phyloP scores from a whole-genome alignment of 169 alveolate species.

The Babesia ovata region DNA sequence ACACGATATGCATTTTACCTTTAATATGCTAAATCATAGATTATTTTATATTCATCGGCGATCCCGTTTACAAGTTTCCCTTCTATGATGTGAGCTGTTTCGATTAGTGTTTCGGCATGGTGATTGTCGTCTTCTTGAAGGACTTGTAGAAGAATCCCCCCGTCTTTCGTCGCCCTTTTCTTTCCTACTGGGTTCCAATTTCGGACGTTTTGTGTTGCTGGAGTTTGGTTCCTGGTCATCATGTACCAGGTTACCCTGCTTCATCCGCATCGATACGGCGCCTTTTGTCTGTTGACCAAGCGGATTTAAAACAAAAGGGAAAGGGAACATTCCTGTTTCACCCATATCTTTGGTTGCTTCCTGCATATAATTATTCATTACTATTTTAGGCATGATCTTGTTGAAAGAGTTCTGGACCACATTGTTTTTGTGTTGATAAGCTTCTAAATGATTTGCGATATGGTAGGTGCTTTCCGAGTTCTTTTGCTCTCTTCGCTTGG shows the following conservation, averaged over 20 bases:
- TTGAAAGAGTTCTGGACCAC: not conserved
- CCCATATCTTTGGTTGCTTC: not conserved
- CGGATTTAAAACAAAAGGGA: not conserved
- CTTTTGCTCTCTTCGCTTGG: slow-evolving; percentile 6
- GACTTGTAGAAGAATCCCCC: not conserved
- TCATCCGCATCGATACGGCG: no score
- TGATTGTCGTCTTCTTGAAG: not conserved
- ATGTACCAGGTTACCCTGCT: no score
- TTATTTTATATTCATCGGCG: no score
- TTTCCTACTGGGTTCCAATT: not conserved
- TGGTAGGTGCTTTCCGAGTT: not conserved
- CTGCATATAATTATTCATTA: slow-evolving; percentile 1
- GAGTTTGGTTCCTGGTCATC: not conserved
- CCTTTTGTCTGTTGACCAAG: not conserved
- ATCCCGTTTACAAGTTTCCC: not conserved
- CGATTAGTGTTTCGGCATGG: not conserved
- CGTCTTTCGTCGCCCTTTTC: slow-evolving; percentile 8
- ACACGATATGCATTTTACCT: no score
- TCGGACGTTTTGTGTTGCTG: not conserved
- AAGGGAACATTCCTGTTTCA: not conserved
- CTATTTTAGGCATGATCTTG: slow-evolving; percentile 9
- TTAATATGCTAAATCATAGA: no score
- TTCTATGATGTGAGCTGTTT: slow-evolving; percentile 4
- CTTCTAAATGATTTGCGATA: slow-evolving; percentile 32
- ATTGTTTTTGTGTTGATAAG: slow-evolving; percentile 7